Conservation (phyloP, 2,329 filamentous ascomycete species). For the Xylariales sp. region DNA sequence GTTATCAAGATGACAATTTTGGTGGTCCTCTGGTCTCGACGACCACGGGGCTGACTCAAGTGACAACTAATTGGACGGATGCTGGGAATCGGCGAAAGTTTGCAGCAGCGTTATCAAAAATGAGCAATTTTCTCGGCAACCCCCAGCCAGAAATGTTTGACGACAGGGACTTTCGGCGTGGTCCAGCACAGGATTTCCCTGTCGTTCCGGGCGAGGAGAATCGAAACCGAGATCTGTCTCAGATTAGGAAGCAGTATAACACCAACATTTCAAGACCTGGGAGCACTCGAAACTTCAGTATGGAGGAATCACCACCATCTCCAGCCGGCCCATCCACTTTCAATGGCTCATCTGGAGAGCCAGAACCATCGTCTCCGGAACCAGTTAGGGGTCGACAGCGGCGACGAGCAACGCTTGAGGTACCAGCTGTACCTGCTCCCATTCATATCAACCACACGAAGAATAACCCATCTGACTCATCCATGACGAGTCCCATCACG, state of each 20-base stretch:
- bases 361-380: no score
- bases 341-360: no score
- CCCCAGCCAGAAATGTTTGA: conserved; percentile 44
- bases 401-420: no score
- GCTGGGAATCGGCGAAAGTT: conserved; percentile 34
- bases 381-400: no score
- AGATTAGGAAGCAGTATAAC: conserved; percentile 36
- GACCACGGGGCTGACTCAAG: not conserved
- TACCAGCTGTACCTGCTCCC: no score
- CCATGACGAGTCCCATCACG: no score
- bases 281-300: no score
- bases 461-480: no score
- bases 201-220: conserved; percentile 48
- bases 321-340: no score
- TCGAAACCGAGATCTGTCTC: conserved; percentile 35
- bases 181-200: conserved; percentile 46
- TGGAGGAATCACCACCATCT: no score
- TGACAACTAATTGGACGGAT: conserved; percentile 12
- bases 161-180: conserved; percentile 41
- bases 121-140: conserved; percentile 42
- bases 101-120: conserved; percentile 34
- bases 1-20: conserved; percentile 1
- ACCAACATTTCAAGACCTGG: no score
- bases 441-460: no score
- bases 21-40: conserved; percentile 1